Base-by-base conservation (phyloP, 140 eudicot genomes). In the Anethum foeniculum region DNA sequence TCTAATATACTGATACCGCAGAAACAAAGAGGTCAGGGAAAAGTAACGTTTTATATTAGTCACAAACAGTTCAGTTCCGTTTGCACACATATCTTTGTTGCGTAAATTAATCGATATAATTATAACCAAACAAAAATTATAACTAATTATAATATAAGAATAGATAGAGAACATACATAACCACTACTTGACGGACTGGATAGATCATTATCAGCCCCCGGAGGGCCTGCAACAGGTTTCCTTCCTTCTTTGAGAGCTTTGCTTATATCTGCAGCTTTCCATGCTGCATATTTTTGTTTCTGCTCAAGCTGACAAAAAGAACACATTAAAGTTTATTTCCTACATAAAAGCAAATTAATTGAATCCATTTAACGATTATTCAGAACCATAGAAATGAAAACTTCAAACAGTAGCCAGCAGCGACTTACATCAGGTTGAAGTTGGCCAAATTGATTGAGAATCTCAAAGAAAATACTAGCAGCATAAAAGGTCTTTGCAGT, bases 181-280 rank as follows among this genome's bases (percentile, higher is more conserved):
- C 71, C 94, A 83, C 83, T 85, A 83, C 79, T 84, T 71, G 91
- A 75, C n/a, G 86, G 78, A 65, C 79, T 85, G 18, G 49, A 23
- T 68, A 86, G 84, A 80, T 93, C 92, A 58, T 86, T 75, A 32
- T 94, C 97, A 72, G 86, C 98, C 71, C 96, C 97, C 73, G 98
- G 97, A 27, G 98, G 98, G 41, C 97, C 98, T 41, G 98, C 91
- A 44, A 87, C 86, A 81, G 98, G 98, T 80, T 86, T 92, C 87
- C 98, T 92, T 80, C 98, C 98, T 88, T 94, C 98, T 89, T 94
- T 94, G 81, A 94, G 46, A 76, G 98, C 98, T 81, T 90, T 94
- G 80, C 98, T 88, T 79, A 94, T 94, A 80, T 94, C 98, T 77
- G 97, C 97, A 71, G 98, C 98, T 85, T 94, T 94, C 98, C 98